Evolutionary conservation across 2,329 filamentous ascomycete species (phyloP).

Genomic region (Penicillium decumbens): DNA sequence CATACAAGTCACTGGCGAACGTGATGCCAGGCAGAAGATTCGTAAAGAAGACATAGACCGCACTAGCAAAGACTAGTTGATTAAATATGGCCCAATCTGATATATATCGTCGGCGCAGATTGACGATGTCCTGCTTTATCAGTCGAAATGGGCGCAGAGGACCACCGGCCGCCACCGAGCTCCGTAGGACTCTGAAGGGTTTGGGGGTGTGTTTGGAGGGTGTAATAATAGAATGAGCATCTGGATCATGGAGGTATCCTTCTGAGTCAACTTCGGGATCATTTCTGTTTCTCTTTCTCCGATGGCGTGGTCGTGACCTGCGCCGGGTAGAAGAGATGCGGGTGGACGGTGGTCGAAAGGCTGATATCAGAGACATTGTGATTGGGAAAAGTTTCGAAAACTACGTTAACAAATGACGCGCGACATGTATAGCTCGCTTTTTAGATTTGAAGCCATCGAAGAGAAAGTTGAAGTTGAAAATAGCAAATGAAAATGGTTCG

Average conservation of each 20-base stretch:
- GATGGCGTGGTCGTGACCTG: constrained; percentile 20
- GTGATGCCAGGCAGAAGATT: constrained; percentile 64
- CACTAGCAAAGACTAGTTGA: constrained; percentile 59
- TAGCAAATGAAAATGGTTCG: background rate
- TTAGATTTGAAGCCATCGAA: too few species aligned
- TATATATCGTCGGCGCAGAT: constrained; percentile 46
- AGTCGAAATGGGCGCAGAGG: constrained; percentile 52
- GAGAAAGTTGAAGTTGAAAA: background rate
- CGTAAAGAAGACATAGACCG: constrained; percentile 64
- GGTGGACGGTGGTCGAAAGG: constrained; percentile 33
- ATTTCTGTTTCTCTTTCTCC: constrained; percentile 13
- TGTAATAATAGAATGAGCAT: constrained; percentile 37
- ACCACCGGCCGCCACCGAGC: constrained; percentile 37
- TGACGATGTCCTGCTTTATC: constrained; percentile 47
- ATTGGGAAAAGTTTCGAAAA: background rate
- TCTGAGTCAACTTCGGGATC: constrained; percentile 12
- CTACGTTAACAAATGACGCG: background rate
- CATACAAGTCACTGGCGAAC: constrained; percentile 61
- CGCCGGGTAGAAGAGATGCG: constrained; percentile 25
- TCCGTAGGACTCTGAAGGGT: constrained; percentile 27
- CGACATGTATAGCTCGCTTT: background rate
- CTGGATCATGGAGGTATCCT: constrained; percentile 17
- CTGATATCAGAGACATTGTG: constrained; percentile 32
- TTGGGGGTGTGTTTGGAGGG: constrained; percentile 37
- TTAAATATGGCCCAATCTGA: constrained; percentile 60